A percentile compares a stretch with the other conserved stretches of the same genome.
Conservation (phyloP, 345 rosid genomes). For the Draba incana region DNA sequence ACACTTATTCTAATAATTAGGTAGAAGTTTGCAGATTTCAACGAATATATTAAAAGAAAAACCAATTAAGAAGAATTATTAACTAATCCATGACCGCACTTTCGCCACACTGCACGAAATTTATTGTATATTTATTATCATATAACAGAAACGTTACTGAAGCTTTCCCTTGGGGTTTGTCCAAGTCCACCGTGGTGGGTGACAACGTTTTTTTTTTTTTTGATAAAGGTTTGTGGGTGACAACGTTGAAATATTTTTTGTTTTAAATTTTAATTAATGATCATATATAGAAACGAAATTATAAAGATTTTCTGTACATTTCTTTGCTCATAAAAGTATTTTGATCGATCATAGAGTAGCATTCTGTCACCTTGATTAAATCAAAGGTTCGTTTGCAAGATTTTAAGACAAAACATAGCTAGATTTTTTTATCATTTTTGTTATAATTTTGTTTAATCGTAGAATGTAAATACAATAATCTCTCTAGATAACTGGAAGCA, state of each 20-base stretch:
- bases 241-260: too few species aligned
- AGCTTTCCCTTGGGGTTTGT: conserved; percentile 4
- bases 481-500: too few species aligned
- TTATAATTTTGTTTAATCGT: too few species aligned
- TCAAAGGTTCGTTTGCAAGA: too few species aligned
- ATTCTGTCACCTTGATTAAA: background rate
- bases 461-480: too few species aligned
- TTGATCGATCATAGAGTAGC: background rate
- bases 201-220: background rate
- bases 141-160: background rate
- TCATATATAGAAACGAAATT: background rate
- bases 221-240: too few species aligned
- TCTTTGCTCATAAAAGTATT: background rate
- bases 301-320: conserved; percentile 5
- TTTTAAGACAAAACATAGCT: too few species aligned
- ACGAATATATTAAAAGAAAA: background rate
- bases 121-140: background rate
- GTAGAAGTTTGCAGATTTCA: background rate
- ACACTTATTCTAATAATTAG: background rate
- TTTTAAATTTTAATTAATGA: background rate
- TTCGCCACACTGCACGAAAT: background rate
- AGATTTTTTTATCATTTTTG: too few species aligned
- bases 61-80: background rate
- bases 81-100: background rate
- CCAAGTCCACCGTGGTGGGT: conserved; percentile 16